Conservation (phyloP, 1,284 basidiomycete genomes). For the Singerocomus inundabilis region DNA sequence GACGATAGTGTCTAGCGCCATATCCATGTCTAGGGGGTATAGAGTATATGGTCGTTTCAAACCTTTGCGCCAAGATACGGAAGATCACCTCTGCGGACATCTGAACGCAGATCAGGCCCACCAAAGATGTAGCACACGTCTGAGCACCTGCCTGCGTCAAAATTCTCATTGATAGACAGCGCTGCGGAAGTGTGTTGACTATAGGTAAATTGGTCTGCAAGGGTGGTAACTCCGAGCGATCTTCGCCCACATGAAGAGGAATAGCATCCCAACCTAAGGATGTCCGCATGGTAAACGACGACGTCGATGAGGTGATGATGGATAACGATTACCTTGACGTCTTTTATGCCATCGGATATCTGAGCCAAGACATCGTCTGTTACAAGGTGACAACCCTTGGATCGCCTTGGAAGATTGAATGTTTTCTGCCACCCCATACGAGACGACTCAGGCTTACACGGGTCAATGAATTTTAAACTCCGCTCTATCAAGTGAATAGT, state of each 20-base stretch:
- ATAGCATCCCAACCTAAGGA: constrained; percentile 66
- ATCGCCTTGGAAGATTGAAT: constrained; percentile 60
- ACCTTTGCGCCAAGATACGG: not conserved
- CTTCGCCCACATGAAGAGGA: constrained; percentile 67
- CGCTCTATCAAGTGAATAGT: too few species aligned
- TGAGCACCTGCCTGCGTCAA: constrained; percentile 45
- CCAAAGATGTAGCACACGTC: not conserved
- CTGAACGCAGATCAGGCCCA: constrained; percentile 34
- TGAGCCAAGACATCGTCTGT: constrained; percentile 75
- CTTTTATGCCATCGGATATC: constrained; percentile 71
- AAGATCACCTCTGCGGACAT: constrained; percentile 54
- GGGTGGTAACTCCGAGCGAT: not conserved
- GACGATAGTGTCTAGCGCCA: constrained; percentile 84
- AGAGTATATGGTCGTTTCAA: not conserved
- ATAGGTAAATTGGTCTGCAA: constrained; percentile 3
- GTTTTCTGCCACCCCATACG: constrained; percentile 91
- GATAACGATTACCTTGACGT: constrained; percentile 51
- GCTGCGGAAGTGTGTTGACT: constrained; percentile 92
- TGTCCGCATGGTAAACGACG: not conserved
- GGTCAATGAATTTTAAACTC: too few species aligned
- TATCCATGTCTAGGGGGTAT: constrained; percentile 65
- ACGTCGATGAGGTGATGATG: too few species aligned
- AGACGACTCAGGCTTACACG: too few species aligned
- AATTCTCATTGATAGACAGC: constrained; percentile 87
- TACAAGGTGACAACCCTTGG: constrained; percentile 84